A percentile compares a stretch with the other conserved stretches of the same genome.
Evolutionary conservation across 2,329 filamentous ascomycete species (phyloP).

Genomic region (Hyphodiscus sp.): DNA sequence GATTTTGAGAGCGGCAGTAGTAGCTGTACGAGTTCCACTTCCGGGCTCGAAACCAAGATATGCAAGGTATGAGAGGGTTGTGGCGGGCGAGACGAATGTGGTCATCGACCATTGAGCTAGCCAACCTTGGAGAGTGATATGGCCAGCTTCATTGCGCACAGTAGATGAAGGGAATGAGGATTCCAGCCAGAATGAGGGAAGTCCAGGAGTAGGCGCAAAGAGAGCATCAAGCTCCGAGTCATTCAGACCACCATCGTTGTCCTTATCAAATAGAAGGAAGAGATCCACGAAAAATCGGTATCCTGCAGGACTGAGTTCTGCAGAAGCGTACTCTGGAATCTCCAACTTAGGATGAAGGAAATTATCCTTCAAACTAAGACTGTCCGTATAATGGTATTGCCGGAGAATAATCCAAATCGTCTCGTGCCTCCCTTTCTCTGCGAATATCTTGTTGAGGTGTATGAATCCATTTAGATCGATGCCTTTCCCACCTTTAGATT

Average conservation of each 20-base stretch:
- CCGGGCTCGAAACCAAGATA: conserved; percentile 89
- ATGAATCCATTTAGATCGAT: conserved; percentile 81
- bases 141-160: conserved; percentile 87
- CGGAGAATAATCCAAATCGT: conserved; percentile 97
- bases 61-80: conserved; percentile 89
- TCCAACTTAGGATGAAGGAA: conserved; percentile 94
- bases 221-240: conserved; percentile 76
- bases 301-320: conserved; percentile 86
- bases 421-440: conserved; percentile 94
- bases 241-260: conserved; percentile 92
- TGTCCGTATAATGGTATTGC: conserved; percentile 95
- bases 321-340: conserved; percentile 84
- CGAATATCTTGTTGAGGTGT: conserved; percentile 89
- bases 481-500: conserved; percentile 58
- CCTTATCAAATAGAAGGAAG: conserved; percentile 91
- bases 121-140: conserved; percentile 96
- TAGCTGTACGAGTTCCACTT: conserved; percentile 68
- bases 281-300: conserved; percentile 98
- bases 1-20: conserved; percentile 80
- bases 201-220: conserved; percentile 87
- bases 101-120: conserved; percentile 99
- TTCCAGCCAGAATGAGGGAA: conserved; percentile 82
- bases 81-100: conserved; percentile 91
- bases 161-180: conserved; percentile 88
- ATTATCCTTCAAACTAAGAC: conserved; percentile 80